phyloP scores from a whole-genome alignment of 2,329 filamentous ascomycete genomes.

The Trichoderma sp. region DNA sequence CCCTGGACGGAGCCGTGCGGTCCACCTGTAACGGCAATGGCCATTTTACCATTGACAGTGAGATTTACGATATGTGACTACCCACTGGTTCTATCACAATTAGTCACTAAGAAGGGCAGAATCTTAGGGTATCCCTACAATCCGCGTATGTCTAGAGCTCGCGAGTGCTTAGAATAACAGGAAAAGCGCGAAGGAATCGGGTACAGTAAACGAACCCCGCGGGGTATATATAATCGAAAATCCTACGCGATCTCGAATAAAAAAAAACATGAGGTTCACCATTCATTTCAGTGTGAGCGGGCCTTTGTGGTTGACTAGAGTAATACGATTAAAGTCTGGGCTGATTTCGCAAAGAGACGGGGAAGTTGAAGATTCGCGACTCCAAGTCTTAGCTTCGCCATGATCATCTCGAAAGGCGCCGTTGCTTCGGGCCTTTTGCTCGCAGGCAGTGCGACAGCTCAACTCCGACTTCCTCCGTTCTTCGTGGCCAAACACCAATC shows the following conservation, averaged over 20 bases:
- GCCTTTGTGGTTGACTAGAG: not conserved
- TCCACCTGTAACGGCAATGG: not conserved
- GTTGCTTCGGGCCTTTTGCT: not conserved
- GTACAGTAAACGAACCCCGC: constrained; percentile 14
- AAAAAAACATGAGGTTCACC: not conserved
- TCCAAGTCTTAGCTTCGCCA: not conserved
- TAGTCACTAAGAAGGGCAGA: too few species aligned
- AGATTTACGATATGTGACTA: not conserved
- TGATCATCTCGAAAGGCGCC: not conserved
- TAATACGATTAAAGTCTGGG: not conserved
- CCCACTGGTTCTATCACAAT: too few species aligned
- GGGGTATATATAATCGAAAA: not conserved
- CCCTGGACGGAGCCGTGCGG: not conserved
- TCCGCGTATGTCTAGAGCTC: not conserved
- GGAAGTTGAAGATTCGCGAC: not conserved
- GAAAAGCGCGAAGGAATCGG: not conserved
- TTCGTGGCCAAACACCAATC: not conserved
- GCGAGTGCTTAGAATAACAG: not conserved
- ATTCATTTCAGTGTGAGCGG: not conserved
- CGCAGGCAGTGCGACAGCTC: not conserved
- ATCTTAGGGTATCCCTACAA: too few species aligned
- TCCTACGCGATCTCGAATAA: not conserved
- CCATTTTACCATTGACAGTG: not conserved
- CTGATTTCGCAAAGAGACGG: not conserved
- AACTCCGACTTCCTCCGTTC: not conserved